Evolutionary conservation across 495 filamentous ascomycete species (phyloP).

Genomic region (Entonaema liquescens): DNA sequence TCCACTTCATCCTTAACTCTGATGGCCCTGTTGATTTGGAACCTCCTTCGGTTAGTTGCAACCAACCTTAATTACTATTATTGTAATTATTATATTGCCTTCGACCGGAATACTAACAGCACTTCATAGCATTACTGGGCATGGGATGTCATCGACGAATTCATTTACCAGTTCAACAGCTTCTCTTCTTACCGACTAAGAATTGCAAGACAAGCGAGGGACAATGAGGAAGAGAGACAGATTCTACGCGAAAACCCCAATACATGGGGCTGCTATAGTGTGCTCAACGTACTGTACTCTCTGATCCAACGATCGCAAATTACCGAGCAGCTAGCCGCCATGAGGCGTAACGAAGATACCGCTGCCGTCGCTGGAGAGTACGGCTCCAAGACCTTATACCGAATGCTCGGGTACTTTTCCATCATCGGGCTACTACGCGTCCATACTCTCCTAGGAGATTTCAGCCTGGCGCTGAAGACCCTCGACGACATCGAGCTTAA

Average conservation of each 20-base stretch:
- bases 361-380: constrained; percentile 90
- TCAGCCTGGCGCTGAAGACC: constrained; percentile 97
- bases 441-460: constrained; percentile 96
- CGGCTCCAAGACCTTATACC: constrained; percentile 88
- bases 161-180: constrained; percentile 99
- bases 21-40: constrained; percentile 97
- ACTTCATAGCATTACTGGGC: constrained; percentile 91
- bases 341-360: constrained; percentile 92
- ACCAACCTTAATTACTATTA: neutral
- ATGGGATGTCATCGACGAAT: constrained; percentile 99
- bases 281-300: constrained; percentile 98
- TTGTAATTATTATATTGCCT: no score
- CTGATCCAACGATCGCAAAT: constrained; percentile 98
- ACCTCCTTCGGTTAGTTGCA: constrained; percentile 81
- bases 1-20: constrained; percentile 98
- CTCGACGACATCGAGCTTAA: constrained; percentile 99
- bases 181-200: constrained; percentile 96
- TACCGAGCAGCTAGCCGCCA: constrained; percentile 92
- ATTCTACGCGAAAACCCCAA: constrained; percentile 95
- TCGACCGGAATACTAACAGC: constrained; percentile 30
- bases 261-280: constrained; percentile 99
- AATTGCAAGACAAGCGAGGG: constrained; percentile 83
- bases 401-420: constrained; percentile 99
- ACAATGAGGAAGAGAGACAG: constrained; percentile 83
- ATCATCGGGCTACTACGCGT: constrained; percentile 97